Evolutionary conservation across 495 filamentous ascomycete genomes (phyloP).

Genomic region (Talaromyces trachyspermus): DNA sequence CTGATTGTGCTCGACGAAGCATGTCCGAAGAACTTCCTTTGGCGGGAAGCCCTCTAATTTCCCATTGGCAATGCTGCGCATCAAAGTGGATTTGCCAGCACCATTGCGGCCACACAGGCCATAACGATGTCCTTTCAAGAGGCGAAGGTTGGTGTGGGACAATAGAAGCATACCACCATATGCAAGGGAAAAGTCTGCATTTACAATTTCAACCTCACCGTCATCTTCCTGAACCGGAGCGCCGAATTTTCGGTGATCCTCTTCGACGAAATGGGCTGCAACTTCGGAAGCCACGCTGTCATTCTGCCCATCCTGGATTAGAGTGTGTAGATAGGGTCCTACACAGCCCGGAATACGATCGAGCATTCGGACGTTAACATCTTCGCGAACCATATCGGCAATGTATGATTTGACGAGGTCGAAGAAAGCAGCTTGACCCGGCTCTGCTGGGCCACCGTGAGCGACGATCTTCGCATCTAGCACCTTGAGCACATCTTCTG

Average conservation of each 20-base stretch:
- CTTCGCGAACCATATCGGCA: conserved; percentile 79
- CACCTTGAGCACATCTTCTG: conserved; percentile 68
- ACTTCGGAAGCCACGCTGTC: conserved; percentile 57
- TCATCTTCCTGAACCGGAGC: conserved; percentile 78
- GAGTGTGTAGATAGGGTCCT: conserved; percentile 64
- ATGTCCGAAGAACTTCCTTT: conserved; percentile 83
- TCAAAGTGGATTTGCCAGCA: conserved; percentile 95
- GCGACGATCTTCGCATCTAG: conserved; percentile 69
- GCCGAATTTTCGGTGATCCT: conserved; percentile 82
- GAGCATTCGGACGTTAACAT: conserved; percentile 75
- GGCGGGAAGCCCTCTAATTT: conserved; percentile 97
- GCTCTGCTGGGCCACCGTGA: conserved; percentile 50
- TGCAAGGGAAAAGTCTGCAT: conserved; percentile 93
- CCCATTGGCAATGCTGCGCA: conserved; percentile 90
- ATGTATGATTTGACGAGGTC: conserved; percentile 66
- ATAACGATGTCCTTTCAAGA: conserved; percentile 94
- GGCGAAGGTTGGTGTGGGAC: conserved; percentile 88
- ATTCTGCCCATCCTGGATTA: conserved; percentile 52
- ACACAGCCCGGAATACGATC: conserved; percentile 60
- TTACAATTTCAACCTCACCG: conserved; percentile 88
- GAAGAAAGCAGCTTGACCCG: conserved; percentile 56
- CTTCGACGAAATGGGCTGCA: conserved; percentile 63
- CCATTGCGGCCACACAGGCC: conserved; percentile 95
- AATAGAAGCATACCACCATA: conserved; percentile 98
- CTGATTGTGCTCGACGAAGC: conserved; percentile 98